These are phyloP conservation scores for Murraya koenigii DNA, from an alignment of 345 rosid species.

Conservation along the genomic window DNA sequence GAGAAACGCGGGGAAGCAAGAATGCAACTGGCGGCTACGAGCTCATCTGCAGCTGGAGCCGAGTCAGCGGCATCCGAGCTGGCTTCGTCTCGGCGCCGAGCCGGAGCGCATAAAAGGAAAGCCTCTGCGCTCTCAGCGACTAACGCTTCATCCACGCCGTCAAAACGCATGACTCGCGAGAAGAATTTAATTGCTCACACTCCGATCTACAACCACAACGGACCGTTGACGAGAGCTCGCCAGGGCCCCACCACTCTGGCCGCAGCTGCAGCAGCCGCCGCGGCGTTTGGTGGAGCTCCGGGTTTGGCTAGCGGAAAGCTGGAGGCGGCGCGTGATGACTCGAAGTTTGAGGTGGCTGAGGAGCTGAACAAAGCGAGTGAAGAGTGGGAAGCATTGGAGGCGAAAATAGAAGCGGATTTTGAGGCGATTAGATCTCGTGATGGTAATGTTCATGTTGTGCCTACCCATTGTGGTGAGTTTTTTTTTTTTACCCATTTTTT, in stretches of 20 bases:
- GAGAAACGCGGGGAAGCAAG: constrained; percentile 61
- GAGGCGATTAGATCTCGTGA: constrained; percentile 84
- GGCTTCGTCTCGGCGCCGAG: constrained; percentile 63
- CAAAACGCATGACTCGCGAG: constrained; percentile 82
- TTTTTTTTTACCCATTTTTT: neutral
- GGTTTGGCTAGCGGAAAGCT: constrained; percentile 29
- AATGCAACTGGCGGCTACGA: constrained; percentile 33
- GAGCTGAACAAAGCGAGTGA: constrained; percentile 44
- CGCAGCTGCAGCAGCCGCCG: constrained; percentile 6
- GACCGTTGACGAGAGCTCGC: constrained; percentile 94
- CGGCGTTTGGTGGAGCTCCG: constrained; percentile 10
- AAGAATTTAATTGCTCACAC: constrained; percentile 55
- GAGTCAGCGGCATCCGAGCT: constrained; percentile 64
- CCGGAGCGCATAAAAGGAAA: constrained; percentile 71
- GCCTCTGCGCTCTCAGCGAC: constrained; percentile 46
- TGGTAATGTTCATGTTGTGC: constrained; percentile 70
- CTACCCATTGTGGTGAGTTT: constrained; percentile 84
- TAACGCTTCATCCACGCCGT: constrained; percentile 48
- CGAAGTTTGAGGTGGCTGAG: constrained; percentile 29
- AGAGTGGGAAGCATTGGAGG: constrained; percentile 76
- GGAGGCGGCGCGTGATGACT: constrained; percentile 24
- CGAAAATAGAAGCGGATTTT: constrained; percentile 71
- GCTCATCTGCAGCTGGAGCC: constrained; percentile 26
- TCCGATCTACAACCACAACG: constrained; percentile 78
- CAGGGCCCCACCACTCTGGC: constrained; percentile 54